Conservation (phyloP, 208 protist species). For the Trypanosoma mega region DNA sequence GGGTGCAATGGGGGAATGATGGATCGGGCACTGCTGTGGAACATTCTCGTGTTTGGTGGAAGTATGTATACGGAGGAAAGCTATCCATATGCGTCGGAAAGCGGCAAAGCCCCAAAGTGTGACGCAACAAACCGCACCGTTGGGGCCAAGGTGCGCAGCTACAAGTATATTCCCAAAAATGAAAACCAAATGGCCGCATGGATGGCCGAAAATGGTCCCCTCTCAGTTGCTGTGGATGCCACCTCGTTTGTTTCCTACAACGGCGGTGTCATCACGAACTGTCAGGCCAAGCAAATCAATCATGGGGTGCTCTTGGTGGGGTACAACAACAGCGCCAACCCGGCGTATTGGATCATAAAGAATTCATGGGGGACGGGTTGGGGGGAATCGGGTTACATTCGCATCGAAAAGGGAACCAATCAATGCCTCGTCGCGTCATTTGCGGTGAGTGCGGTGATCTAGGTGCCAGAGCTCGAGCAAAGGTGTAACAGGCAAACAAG, state of each 20-base stretch:
- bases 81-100: conserved; percentile 87
- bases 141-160: conserved; percentile 62
- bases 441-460: conserved; percentile 25
- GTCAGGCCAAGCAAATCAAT: conserved; percentile 55
- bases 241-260: conserved; percentile 68
- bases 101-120: conserved; percentile 35
- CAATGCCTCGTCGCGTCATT: conserved; percentile 71
- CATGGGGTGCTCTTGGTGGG: conserved; percentile 88
- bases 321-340: conserved; percentile 50
- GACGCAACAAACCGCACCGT: conserved; percentile 34
- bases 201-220: conserved; percentile 64
- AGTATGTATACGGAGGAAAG: conserved; percentile 69
- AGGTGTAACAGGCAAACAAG: no score
- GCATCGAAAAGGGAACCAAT: conserved; percentile 65
- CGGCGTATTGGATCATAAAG: conserved; percentile 85
- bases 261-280: conserved; percentile 68
- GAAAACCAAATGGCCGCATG: conserved; percentile 71
- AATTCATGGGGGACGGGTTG: conserved; percentile 83
- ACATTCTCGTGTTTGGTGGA: conserved; percentile 26
- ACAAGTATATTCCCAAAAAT: conserved; percentile 57
- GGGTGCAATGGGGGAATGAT: no score
- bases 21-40: no score
- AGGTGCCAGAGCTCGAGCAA: background rate
- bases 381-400: conserved; percentile 88
- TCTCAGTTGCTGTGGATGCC: conserved; percentile 92